A percentile compares a stretch with the other conserved stretches of the same genome.
Conservation (phyloP, 352 stramenopile genomes). For the Globisporangium spiculum region DNA sequence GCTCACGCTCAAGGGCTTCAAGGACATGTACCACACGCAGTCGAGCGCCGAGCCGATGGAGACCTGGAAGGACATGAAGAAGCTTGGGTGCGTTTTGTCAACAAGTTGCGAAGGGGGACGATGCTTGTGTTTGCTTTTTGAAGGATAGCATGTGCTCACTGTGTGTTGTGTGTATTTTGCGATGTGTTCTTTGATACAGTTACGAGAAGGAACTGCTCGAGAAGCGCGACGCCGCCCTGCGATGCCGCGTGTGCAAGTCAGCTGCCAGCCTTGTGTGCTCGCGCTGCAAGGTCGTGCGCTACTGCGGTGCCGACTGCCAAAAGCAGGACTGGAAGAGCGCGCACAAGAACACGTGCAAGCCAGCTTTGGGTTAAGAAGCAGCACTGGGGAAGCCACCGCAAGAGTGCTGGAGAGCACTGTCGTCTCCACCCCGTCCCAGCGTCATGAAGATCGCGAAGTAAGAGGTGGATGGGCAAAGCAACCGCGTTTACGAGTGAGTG, state of each 20-base stretch:
- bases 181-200: conserved; percentile 21
- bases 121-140: neutral
- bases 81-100: conserved; percentile 61
- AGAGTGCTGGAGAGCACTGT: neutral
- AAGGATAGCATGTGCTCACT: conserved; percentile 4
- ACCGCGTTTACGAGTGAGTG: neutral
- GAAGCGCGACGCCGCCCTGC: conserved; percentile 64
- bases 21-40: conserved; percentile 91
- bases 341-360: conserved; percentile 87
- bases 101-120: conserved; percentile 2
- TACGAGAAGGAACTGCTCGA: conserved; percentile 76
- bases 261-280: conserved; percentile 78
- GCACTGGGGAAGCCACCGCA: conserved; percentile 7
- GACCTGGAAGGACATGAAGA: conserved; percentile 89
- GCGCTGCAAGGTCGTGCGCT: conserved; percentile 84
- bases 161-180: conserved; percentile 7
- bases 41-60: conserved; percentile 86
- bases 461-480: neutral
- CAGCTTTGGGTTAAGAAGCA: conserved; percentile 24
- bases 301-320: conserved; percentile 86
- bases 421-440: neutral
- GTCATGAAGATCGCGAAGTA: neutral
- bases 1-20: conserved; percentile 86
- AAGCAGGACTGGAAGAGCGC: conserved; percentile 86
- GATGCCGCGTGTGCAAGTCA: conserved; percentile 81